phyloP scores from a whole-genome alignment of 1,284 basidiomycete genomes.

The Ustilago hordei region DNA sequence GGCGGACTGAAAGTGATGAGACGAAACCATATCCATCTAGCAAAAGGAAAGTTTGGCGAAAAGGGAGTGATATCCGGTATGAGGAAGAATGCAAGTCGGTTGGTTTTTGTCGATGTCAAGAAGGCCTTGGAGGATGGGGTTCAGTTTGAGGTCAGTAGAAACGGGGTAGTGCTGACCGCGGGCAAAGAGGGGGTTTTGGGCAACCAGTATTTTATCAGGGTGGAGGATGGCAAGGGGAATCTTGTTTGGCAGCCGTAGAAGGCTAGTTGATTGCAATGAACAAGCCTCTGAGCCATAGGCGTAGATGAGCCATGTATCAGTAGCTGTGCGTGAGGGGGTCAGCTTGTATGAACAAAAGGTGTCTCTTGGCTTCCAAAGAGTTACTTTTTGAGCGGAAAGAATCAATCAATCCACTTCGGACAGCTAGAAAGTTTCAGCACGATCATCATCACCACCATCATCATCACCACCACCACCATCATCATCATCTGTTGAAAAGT shows the following conservation, averaged over 20 bases:
- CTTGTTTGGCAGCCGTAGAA: conserved; percentile 42
- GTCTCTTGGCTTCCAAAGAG: too few relatives aligned
- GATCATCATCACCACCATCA: background rate
- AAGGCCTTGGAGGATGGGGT: conserved; percentile 79
- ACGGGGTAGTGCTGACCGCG: conserved; percentile 84
- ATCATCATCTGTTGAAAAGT: background rate
- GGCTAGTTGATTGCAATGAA: background rate
- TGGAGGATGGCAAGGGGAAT: conserved; percentile 47
- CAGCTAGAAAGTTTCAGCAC: background rate
- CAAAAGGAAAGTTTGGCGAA: conserved; percentile 76
- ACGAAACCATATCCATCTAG: conserved; percentile 88
- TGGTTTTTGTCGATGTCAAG: conserved; percentile 81
- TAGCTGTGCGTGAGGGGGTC: background rate
- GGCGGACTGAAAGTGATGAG: conserved; percentile 85
- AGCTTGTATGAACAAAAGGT: background rate
- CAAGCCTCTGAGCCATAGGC: too few relatives aligned
- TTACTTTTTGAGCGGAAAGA: background rate
- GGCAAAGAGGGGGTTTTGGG: conserved; percentile 71
- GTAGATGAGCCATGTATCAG: background rate
- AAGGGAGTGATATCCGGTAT: conserved; percentile 81
- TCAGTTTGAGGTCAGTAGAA: conserved; percentile 80
- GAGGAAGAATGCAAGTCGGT: conserved; percentile 78
- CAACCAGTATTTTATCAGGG: conserved; percentile 41
- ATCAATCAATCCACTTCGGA: conserved; percentile 8
- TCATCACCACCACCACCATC: background rate